These are phyloP conservation scores for Camelina sativa DNA, from an alignment of 345 rosid species.

Conservation along the genomic window DNA sequence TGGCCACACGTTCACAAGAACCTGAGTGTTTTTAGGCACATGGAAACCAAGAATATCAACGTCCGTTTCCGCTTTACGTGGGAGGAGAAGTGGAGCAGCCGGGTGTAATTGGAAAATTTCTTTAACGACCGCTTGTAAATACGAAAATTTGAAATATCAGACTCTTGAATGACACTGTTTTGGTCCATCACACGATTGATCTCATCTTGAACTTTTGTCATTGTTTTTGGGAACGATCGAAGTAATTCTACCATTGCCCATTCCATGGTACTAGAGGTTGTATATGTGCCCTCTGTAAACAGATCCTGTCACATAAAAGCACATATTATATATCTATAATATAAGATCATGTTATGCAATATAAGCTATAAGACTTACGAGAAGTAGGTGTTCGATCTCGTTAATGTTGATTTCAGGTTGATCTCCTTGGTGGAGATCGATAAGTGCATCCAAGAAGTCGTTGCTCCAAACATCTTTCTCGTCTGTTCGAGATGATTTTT, in stretches of 20 bases:
- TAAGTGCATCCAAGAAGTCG: slow-evolving; percentile 32
- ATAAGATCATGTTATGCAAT: not conserved
- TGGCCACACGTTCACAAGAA: no score
- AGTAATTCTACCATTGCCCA: slow-evolving; percentile 47
- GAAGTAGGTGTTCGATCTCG: slow-evolving; percentile 32
- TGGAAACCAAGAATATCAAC: slow-evolving; percentile 38
- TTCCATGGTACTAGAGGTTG: slow-evolving; percentile 45
- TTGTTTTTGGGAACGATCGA: slow-evolving; percentile 3
- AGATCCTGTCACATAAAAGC: slow-evolving; percentile 40
- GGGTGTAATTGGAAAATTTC: slow-evolving; percentile 57
- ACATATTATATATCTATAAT: not conserved
- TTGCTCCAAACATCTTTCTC: slow-evolving; percentile 4
- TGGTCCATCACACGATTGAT: slow-evolving; percentile 40
- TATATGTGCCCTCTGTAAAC: slow-evolving; percentile 53
- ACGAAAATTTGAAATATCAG: slow-evolving; percentile 39
- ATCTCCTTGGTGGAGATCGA: slow-evolving; percentile 31
- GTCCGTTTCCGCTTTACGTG: slow-evolving; percentile 37
- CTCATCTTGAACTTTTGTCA: slow-evolving; percentile 41
- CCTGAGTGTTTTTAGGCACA: slow-evolving; percentile 45
- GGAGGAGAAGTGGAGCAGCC: slow-evolving; percentile 48
- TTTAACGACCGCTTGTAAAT: slow-evolving; percentile 48
- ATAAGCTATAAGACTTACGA: slow-evolving; percentile 43
- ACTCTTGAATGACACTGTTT: slow-evolving; percentile 41
- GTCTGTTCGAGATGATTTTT: not conserved
- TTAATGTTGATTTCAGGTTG: not conserved